Percentiles rank a stretch among this genome's conserved stretches.
These are phyloP conservation scores for Yamagishiella unicocca DNA, from an alignment of 139 green algal species.

Conservation along the genomic window DNA sequence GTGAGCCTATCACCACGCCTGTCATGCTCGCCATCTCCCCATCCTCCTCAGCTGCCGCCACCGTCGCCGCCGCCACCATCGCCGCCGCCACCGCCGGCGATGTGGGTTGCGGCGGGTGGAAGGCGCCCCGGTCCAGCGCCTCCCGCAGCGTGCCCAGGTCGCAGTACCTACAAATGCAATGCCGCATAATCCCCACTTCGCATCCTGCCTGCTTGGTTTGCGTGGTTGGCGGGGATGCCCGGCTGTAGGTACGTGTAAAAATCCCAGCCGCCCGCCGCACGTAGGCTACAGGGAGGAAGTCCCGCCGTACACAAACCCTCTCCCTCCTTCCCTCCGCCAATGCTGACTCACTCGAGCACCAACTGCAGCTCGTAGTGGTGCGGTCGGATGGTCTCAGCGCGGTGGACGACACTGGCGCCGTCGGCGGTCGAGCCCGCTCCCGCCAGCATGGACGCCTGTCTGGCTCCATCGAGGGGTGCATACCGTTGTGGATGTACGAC, in stretches of 20 bases:
- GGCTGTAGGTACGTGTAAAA: too few species aligned
- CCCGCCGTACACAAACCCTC: too few species aligned
- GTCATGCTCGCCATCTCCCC: background rate
- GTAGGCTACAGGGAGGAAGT: too few species aligned
- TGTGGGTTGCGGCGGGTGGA: background rate
- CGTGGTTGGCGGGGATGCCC: too few species aligned
- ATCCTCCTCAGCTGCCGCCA: background rate
- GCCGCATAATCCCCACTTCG: too few species aligned
- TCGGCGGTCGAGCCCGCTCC: background rate
- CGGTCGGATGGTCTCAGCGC: background rate
- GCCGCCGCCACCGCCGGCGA: background rate
- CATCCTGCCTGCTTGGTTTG: too few species aligned
- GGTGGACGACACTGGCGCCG: background rate
- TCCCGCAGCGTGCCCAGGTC: slow-evolving; percentile 19
- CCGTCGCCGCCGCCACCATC: too few species aligned
- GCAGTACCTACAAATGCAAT: slow-evolving; percentile 28
- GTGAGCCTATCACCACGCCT: too few species aligned
- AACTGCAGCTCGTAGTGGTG: slow-evolving; percentile 32
- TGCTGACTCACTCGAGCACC: slow-evolving; percentile 23
- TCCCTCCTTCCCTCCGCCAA: too few species aligned
- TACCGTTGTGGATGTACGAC: background rate
- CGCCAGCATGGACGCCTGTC: background rate
- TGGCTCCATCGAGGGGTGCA: background rate
- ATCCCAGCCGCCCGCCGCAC: too few species aligned
- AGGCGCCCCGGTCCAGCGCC: slow-evolving; percentile 4